Evolutionary conservation across 176 grass and related monocot genomes (phyloP), one percentile per base, ranked within the genome.

Genomic region (Metroxylon sagu): DNA sequence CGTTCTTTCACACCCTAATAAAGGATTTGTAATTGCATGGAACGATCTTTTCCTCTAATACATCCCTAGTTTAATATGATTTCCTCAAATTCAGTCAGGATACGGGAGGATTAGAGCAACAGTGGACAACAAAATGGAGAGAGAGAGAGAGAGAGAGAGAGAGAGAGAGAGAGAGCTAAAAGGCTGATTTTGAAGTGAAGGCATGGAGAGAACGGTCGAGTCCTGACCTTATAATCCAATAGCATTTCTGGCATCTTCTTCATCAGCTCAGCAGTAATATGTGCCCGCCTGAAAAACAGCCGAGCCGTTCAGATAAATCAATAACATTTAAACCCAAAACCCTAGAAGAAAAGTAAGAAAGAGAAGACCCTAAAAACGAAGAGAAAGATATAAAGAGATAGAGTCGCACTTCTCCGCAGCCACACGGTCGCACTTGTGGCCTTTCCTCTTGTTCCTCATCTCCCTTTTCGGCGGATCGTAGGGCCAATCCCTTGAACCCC

Each of bases 231-330:
- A 58, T 85, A 90, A 73, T 85, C 87, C 59, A 86, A 75, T 51
- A 86, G 78, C 78, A 86, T 82, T 58, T 86, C 74, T 7, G 86
- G 74, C 82, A 89, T 85, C 79, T 84, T 85, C 63, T 72, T 85
- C 82, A 85, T 89, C 18, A 82, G 52, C 71, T 89, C 78, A 30
- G 63, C 71, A 15, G 76, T n/a, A n/a, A n/a, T 89, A 59, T 74
- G 79, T 7, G 75, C 74, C 4, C 82, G 78, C 77, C 74, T 81
- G 30, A 25, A 4, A 5, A 25, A 56, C 12, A 39, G n/a, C n/a
- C 7, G 2, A 39, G 35, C 7, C 35, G 12, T 39, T 12, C 7
- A 39, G 35, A 39, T 39, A 39, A 39, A 66, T 55, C n/a, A n/a
- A n/a, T n/a, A 54, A 62, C 5, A 30, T 35, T 35, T 16, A 8